Evolutionary conservation across 805 yeast genomes (phyloP), one percentile per base, ranked within the genome.

Genomic region (Saturnispora sanitii): DNA sequence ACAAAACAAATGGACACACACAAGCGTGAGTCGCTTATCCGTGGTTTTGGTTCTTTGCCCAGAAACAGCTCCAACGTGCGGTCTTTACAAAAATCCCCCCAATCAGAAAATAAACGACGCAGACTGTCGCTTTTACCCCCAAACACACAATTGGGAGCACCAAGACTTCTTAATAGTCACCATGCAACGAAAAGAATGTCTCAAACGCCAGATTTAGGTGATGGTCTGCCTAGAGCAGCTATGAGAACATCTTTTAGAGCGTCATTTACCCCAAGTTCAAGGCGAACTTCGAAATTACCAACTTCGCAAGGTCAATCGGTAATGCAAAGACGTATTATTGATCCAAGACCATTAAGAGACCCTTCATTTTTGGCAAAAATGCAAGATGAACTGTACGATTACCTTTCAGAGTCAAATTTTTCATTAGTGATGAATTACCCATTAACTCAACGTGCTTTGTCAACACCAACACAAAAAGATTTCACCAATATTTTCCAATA

Each of bases 401-500:
- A 75, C 56, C 61, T 87, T 38, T 62, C 68, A 4, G 61, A 65
- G 8, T 74, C 80, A 56, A 73, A 74, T 54, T 87, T 83, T 58
- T 94, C 83, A 53, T 62, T 74, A 27, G 90, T 82, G 44, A 79
- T 77, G 67, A 79, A 77, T 49, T 84, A 80, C 47, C 73, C 84
- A 3, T 59, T 87, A 17, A 70, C 83, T 3, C 64, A 69, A 8
- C 78, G 76, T 54, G 74, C 85, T 2, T 64, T 87, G 43, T 71
- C 66, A 48, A 75, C 70, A 48, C 96, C 96, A 15, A 86, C 95
- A 0, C 96, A 87, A 54, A 83, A 82, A 53, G 95, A 84, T 49
- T 87, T 87, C 57, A 77, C 76, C 6, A 55, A 72, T 33, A 76
- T 87, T 11, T 87, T 87, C 61, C 82, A 81, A 56, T 88, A 86